Base-by-base conservation (phyloP, 1,284 basidiomycete genomes). In the Leccinum variabile region DNA sequence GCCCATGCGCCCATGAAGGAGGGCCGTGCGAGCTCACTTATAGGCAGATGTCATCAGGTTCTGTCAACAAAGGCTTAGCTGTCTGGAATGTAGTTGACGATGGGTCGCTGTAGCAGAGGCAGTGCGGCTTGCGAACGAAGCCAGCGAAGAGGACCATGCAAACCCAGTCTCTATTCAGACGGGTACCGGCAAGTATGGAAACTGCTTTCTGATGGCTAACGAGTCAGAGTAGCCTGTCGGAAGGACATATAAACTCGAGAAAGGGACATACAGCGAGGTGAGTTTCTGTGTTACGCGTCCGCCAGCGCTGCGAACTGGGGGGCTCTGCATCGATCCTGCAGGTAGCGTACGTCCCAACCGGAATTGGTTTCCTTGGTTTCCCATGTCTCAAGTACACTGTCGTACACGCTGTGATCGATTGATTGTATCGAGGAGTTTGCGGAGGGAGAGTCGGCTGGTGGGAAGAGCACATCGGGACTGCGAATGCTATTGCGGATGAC, bases 221-320 rank as follows among this genome's bases (percentile, higher is more conserved):
- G 14, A 39, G 37, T 39, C 37, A 39, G 14, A 7, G 37, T 39
- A 39, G 3, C 14, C 37, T 78, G 70, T 92, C 90, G 1, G 86
- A 49, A 84, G 33, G 11, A 10, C 33, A 33, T 33, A 33, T 0
- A 16, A 18, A 10, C 16, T 33, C 32, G n/a, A 37, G 35, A 59
- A n/a, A 18, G 50, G 18, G 22, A 82, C 88, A 67, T 72, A 90
- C 89, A 56, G 80, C 70, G 57, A 89, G 72, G 54, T 86, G 78
- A 22, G 81, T 77, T 16, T 86, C 88, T 2, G 84, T 80, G 74
- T 93, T 92, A 92, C 69, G 90, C 91, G 75, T 91, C 88, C 25
- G 88, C 83, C 54, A 92, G 79, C 9, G 82, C 78, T 13, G 82
- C 79, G 68, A 91, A 92, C 68, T 91, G 90, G 3, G 88, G 87